phyloP scores from a whole-genome alignment of 2,329 filamentous ascomycete species.

The Teratosphaeria epicoccoides region DNA sequence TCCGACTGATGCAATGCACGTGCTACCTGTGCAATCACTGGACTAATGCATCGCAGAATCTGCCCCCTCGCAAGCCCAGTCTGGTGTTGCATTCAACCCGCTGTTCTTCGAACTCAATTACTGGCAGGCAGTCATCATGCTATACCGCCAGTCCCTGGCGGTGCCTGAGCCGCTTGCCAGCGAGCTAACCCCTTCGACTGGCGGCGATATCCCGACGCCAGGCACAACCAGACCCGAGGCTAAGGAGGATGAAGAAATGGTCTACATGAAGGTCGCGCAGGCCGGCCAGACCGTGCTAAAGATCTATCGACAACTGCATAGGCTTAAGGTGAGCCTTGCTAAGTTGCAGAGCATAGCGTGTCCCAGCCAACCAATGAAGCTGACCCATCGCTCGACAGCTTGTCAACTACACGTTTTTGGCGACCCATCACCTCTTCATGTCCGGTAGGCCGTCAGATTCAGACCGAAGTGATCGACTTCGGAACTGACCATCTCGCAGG shows the following conservation, averaged over 20 bases:
- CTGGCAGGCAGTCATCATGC: conserved; percentile 93
- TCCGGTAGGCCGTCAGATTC: conserved; percentile 50
- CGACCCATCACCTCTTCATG: conserved; percentile 95
- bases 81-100: conserved; percentile 77
- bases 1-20: too few species aligned
- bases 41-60: conserved; percentile 36
- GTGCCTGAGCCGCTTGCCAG: conserved; percentile 76
- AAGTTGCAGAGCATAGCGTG: neutral
- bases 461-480: neutral
- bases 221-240: conserved; percentile 47
- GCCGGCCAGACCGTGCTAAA: conserved; percentile 87
- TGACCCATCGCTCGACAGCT: neutral
- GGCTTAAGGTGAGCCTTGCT: conserved; percentile 45
- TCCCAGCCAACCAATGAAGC: neutral
- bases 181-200: conserved; percentile 51
- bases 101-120: conserved; percentile 93
- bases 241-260: conserved; percentile 73
- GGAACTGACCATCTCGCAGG: conserved; percentile 32
- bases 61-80: conserved; percentile 65
- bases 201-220: conserved; percentile 49
- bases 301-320: conserved; percentile 79
- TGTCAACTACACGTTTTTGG: conserved; percentile 49
- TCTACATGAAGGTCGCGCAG: conserved; percentile 90
- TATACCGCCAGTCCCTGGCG: conserved; percentile 73
- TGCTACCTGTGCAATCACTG: neutral